A percentile compares a stretch with the other conserved stretches of the same genome.
Evolutionary conservation across 495 filamentous ascomycete species (phyloP).

Genomic region (Xylaria castorea): DNA sequence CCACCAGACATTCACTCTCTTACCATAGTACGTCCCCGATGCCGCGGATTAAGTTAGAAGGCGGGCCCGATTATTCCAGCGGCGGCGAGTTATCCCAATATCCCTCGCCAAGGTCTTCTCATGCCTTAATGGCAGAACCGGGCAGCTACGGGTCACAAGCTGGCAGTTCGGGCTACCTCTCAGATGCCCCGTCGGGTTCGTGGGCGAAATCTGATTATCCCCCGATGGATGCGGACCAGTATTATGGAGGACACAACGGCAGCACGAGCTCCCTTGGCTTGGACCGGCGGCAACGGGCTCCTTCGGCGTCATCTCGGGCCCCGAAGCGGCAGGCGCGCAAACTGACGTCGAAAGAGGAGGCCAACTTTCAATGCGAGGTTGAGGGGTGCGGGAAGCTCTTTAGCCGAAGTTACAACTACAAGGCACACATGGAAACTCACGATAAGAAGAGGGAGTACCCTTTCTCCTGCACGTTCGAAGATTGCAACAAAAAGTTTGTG

Average conservation of each 20-base stretch:
- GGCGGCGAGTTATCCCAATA: conserved; percentile 54
- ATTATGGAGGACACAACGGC: conserved; percentile 39
- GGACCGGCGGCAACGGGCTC: conserved; percentile 41
- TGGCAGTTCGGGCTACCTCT: conserved; percentile 54
- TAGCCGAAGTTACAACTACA: conserved; percentile 88
- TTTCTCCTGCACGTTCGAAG: conserved; percentile 67
- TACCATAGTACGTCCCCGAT: conserved; percentile 50
- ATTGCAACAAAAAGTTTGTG: conserved; percentile 77
- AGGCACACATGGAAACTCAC: conserved; percentile 89
- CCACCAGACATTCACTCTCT: conserved; percentile 43
- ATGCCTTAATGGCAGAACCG: conserved; percentile 48
- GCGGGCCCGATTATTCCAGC: conserved; percentile 45
- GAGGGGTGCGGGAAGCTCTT: conserved; percentile 80
- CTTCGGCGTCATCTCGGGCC: conserved; percentile 47
- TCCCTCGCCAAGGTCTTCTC: conserved; percentile 54
- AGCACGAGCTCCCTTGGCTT: conserved; percentile 37
- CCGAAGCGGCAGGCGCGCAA: conserved; percentile 58
- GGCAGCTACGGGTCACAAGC: conserved; percentile 45
- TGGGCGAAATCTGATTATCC: conserved; percentile 59
- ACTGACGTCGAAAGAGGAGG: conserved; percentile 73
- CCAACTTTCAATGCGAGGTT: conserved; percentile 75
- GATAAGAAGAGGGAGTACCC: conserved; percentile 75
- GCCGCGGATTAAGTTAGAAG: conserved; percentile 61
- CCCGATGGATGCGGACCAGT: conserved; percentile 48
- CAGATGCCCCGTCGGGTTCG: conserved; percentile 53